Base-by-base conservation (phyloP, 306 rosid genomes). In the Comarum palustre region DNA sequence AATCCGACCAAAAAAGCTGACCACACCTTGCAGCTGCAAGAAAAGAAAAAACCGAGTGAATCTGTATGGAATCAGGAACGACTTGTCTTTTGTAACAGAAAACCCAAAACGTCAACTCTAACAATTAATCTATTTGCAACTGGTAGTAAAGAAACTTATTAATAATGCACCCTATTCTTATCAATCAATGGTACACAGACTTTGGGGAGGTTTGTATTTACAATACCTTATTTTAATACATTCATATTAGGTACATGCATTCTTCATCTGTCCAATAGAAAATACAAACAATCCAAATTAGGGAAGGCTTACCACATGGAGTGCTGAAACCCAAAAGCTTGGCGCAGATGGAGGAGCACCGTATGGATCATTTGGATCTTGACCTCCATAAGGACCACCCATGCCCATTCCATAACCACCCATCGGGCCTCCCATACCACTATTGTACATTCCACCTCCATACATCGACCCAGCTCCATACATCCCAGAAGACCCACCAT, bases 281-380 rank as follows among this genome's bases (percentile, higher is more conserved):
- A 76, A 64, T 66, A 43, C 38, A 70, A 54, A 36, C 42, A 22
- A 45, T 39, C 45, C 25, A 78, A 66, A 71, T 71, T 41, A 78
- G 34, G 27, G 74, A 45, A 81, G 61, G 57, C 96, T 83, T 86
- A 95, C 99, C 97, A 89, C 99, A 29, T 82, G 91, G 14, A 95
- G 79, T 72, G 59, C 75, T 62, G 99, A 91, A 69, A 95, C 84
- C 99, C 99, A 95, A 80, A 95, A 90, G 32, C 96, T 96, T 29
- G 97, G 99, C 0, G 96, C 97, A 75, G 99, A 87, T 63, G 99
- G 87, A 73, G 97, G 99, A 75, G 78, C 82, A 50, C 91, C 93
- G 24, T 84, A 86, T 0, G 97, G 99, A 79, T 95, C 83, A 80
- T 95, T 95, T 75, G 99, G 99, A 86, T 95, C 99, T 81, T 95